phyloP scores from a whole-genome alignment of 345 rosid species.

The Salix exigua region DNA sequence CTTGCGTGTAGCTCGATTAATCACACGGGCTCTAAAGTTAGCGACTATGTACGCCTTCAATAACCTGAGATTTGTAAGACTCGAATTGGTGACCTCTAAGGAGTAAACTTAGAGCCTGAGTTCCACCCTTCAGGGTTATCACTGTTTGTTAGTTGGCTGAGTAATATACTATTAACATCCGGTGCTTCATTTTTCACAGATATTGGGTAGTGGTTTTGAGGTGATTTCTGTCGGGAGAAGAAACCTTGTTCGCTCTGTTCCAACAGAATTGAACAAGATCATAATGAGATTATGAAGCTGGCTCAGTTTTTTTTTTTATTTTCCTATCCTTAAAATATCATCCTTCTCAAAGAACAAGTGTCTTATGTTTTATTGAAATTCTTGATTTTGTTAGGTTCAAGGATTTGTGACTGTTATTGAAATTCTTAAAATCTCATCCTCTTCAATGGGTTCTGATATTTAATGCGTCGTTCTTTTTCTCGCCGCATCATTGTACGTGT shows the following conservation, averaged over 20 bases:
- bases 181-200: slow-evolving; percentile 31
- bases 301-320: slow-evolving; percentile 48
- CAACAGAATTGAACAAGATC: slow-evolving; percentile 94
- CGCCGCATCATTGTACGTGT: background rate
- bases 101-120: no score
- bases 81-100: no score
- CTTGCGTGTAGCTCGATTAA: no score
- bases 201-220: slow-evolving; percentile 84
- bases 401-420: slow-evolving; percentile 62
- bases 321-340: background rate
- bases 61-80: no score
- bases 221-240: slow-evolving; percentile 83
- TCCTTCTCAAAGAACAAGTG: background rate
- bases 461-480: slow-evolving; percentile 5
- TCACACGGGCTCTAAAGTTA: accelerated
- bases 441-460: slow-evolving; percentile 39
- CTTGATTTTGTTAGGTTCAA: slow-evolving; percentile 48
- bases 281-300: slow-evolving; percentile 78
- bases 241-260: slow-evolving; percentile 85
- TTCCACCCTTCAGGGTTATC: no score
- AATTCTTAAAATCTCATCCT: slow-evolving; percentile 6
- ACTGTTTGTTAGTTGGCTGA: background rate
- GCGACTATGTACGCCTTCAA: accelerated
- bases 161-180: background rate
- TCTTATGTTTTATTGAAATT: background rate